Evolutionary conservation across 2,329 filamentous ascomycete genomes (phyloP).

Genomic region (Harringtonia lauricola): DNA sequence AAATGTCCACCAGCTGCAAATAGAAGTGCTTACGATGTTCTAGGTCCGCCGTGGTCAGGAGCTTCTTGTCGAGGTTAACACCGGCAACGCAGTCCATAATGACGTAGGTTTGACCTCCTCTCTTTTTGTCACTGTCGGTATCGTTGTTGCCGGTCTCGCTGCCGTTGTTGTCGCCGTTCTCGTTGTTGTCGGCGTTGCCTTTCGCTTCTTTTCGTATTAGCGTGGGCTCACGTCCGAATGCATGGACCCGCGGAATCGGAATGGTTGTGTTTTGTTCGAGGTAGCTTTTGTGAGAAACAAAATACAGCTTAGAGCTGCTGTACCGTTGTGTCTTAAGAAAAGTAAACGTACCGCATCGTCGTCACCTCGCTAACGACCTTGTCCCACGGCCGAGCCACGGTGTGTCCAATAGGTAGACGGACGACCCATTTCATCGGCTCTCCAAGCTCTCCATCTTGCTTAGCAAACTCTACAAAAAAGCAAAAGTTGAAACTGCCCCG

Average conservation of each 20-base stretch:
- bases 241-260: constrained; percentile 13
- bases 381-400: constrained; percentile 13
- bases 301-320: not conserved
- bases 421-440: constrained; percentile 13
- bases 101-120: constrained; percentile 10
- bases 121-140: not conserved
- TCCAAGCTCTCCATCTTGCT: not conserved
- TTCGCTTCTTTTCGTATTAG: not conserved
- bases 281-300: not conserved
- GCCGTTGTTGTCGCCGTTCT: not conserved
- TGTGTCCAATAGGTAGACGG: constrained; percentile 14
- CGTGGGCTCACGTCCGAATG: constrained; percentile 10
- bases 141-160: constrained; percentile 1
- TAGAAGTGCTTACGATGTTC: constrained; percentile 9
- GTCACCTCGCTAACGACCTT: constrained; percentile 18
- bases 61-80: constrained; percentile 10
- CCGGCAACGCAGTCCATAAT: constrained; percentile 13
- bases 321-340: not conserved
- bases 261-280: constrained; percentile 11
- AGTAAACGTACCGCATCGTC: constrained; percentile 12
- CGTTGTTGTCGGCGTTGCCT: not conserved
- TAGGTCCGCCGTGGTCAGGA: not conserved
- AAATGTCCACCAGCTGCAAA: constrained; percentile 14
- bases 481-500: constrained; percentile 4
- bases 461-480: constrained; percentile 5